Conservation (phyloP, 116 monocot genomes). For the Dioscorea cayenensis region DNA sequence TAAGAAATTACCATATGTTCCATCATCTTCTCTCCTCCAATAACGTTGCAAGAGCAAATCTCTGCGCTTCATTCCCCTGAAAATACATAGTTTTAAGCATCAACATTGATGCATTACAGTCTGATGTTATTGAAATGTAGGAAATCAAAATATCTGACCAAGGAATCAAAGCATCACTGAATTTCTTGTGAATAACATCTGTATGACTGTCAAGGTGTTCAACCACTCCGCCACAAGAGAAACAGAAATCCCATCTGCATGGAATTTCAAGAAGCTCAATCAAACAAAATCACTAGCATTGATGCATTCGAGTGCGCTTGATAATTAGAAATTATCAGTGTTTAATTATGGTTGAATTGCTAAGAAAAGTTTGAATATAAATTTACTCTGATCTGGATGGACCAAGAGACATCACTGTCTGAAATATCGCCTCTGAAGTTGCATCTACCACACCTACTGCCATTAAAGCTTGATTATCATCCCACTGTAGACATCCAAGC, state of each 20-base stretch:
- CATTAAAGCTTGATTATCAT: slow-evolving; percentile 67
- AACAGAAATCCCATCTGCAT: slow-evolving; percentile 71
- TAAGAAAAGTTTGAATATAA: background rate
- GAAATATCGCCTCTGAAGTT: slow-evolving; percentile 45
- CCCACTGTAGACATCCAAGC: slow-evolving; percentile 29
- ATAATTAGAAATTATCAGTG: background rate
- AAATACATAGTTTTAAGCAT: slow-evolving; percentile 2
- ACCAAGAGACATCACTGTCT: slow-evolving; percentile 59
- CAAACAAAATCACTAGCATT: background rate
- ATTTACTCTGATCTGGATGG: slow-evolving; percentile 61
- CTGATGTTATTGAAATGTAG: background rate
- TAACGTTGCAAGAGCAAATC: slow-evolving; percentile 55
- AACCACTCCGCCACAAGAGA: slow-evolving; percentile 36
- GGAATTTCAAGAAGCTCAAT: background rate
- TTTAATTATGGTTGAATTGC: background rate
- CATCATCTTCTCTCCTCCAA: slow-evolving; percentile 75
- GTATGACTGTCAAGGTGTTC: slow-evolving; percentile 59
- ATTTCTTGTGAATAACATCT: slow-evolving; percentile 65
- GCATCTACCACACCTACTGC: slow-evolving; percentile 60
- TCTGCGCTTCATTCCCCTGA: slow-evolving; percentile 63
- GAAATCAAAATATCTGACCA: slow-evolving; percentile 25
- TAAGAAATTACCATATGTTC: slow-evolving; percentile 41
- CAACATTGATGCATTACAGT: too few species aligned
- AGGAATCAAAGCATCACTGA: slow-evolving; percentile 48
- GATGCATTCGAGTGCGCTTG: background rate